phyloP scores from a whole-genome alignment of 495 filamentous ascomycete genomes.

The Penicillium bovifimosum region DNA sequence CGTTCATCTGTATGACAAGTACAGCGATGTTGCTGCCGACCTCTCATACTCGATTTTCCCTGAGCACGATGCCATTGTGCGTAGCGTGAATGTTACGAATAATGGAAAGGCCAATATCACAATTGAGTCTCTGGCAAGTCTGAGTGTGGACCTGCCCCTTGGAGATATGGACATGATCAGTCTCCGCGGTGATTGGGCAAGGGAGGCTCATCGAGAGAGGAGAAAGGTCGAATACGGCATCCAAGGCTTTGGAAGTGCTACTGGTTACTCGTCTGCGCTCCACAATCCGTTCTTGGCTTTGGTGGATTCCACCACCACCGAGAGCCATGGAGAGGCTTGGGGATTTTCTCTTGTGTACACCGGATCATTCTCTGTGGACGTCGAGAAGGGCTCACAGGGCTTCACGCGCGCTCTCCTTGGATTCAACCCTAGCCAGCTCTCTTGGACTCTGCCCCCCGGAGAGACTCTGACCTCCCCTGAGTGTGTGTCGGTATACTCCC shows the following conservation, averaged over 20 bases:
- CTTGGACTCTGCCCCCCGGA: slow-evolving; percentile 39
- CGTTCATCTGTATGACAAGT: slow-evolving; percentile 47
- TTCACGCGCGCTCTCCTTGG: slow-evolving; percentile 47
- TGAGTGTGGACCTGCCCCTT: slow-evolving; percentile 48
- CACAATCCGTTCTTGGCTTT: slow-evolving; percentile 52
- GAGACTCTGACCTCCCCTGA: slow-evolving; percentile 49
- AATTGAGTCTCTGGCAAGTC: slow-evolving; percentile 45
- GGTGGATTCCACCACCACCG: slow-evolving; percentile 44
- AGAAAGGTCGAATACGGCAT: slow-evolving; percentile 33
- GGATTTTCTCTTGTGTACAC: slow-evolving; percentile 53
- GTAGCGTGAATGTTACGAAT: slow-evolving; percentile 49
- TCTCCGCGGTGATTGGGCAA: slow-evolving; percentile 49
- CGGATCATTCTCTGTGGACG: slow-evolving; percentile 45
- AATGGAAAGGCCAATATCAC: slow-evolving; percentile 40
- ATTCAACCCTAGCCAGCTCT: slow-evolving; percentile 47
- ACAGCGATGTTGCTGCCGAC: slow-evolving; percentile 43
- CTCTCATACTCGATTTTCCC: slow-evolving; percentile 53
- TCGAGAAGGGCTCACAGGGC: slow-evolving; percentile 51
- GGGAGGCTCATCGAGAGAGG: slow-evolving; percentile 39
- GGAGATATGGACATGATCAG: slow-evolving; percentile 51
- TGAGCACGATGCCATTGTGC: slow-evolving; percentile 45
- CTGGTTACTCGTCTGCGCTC: slow-evolving; percentile 49
- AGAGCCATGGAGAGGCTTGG: slow-evolving; percentile 47
- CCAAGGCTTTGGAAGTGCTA: slow-evolving; percentile 45
- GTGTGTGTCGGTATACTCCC: slow-evolving; percentile 48